Base-by-base conservation (phyloP, 495 filamentous ascomycete genomes). In the Entonaema liquescens region DNA sequence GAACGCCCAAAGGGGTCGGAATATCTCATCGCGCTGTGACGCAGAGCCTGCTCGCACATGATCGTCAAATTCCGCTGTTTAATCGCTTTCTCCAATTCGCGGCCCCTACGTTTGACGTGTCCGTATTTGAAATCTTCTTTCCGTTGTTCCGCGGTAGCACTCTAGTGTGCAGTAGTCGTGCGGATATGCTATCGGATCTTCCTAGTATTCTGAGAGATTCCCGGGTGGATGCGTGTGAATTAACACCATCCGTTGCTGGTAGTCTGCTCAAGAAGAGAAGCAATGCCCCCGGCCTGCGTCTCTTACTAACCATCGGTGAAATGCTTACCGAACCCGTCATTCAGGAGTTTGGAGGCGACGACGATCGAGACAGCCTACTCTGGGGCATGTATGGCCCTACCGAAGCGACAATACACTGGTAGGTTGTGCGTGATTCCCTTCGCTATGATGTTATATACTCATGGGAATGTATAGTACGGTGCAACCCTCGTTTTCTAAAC, bases 361-460 rank as follows among this genome's bases (percentile, higher is more conserved):
- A 79, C 1, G 72, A 65, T 0, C 70, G 75, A 17, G 17, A 47
- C 38, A 82, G 84, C 64, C 86, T 94, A 29, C 84, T 97, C 0
- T 90, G 90, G 82, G 92, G 87, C 0, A 94, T 95, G 93, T 97
- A 97, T 72, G 93, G 93, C 0, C 93, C 93, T 11, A 95, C 93
- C 0, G 93, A 95, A 79, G 91, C 91, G 13, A 84, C 92, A 1
- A 94, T 97, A 50, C 93, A 97, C 64, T 85, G 83, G 78, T 80
- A 60, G 72, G 78, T 58, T 19, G 26, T 19, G 42, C 2, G n/a
- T 55, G 31, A 25, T 25, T 19, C 12, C 47, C 7, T n/a, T 15
- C 19, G 28, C 44, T 19, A 8, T 11, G 19, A 9, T 58, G 15
- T 31, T 2, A 26, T 15, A 58, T 62, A 49, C 57, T 59, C 26